Evolutionary conservation across 768 basidiomycete species (phyloP).

Genomic region (Steccherinum ochraceum): DNA sequence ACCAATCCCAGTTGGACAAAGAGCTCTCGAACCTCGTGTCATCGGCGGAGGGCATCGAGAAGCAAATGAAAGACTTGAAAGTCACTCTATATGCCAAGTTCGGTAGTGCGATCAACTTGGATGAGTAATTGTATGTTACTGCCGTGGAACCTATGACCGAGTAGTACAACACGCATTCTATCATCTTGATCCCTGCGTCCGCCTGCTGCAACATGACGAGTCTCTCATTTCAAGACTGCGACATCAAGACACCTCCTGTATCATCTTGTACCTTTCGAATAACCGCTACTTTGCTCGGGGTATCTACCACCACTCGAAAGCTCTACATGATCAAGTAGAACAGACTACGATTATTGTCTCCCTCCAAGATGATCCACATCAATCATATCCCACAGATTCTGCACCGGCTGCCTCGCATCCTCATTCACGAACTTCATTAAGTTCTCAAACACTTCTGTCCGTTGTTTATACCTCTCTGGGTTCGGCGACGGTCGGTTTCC

Average conservation of each 20-base stretch:
- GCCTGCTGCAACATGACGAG: too few relatives aligned
- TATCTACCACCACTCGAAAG: too few relatives aligned
- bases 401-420: constrained; percentile 60
- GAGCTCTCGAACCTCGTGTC: constrained; percentile 46
- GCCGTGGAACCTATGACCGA: neutral
- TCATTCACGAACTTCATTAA: constrained; percentile 58
- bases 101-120: constrained; percentile 88
- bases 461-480: constrained; percentile 49
- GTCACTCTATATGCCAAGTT: constrained; percentile 84
- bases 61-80: constrained; percentile 76
- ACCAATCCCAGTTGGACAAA: constrained; percentile 52
- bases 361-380: constrained; percentile 24
- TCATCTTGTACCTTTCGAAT: too few relatives aligned
- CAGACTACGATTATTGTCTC: neutral
- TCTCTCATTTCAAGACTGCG: too few relatives aligned
- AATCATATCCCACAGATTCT: constrained; percentile 58
- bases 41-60: constrained; percentile 60
- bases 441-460: constrained; percentile 64
- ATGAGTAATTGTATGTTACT: too few relatives aligned
- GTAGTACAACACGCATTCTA: neutral
- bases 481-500: constrained; percentile 26
- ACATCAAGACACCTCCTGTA: too few relatives aligned
- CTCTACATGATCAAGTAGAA: too few relatives aligned
- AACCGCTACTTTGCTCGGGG: too few relatives aligned
- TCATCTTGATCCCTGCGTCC: too few relatives aligned